These are phyloP conservation scores for Xylariaceae sp. DNA, from an alignment of 2,329 filamentous ascomycete genomes.

Conservation along the genomic window DNA sequence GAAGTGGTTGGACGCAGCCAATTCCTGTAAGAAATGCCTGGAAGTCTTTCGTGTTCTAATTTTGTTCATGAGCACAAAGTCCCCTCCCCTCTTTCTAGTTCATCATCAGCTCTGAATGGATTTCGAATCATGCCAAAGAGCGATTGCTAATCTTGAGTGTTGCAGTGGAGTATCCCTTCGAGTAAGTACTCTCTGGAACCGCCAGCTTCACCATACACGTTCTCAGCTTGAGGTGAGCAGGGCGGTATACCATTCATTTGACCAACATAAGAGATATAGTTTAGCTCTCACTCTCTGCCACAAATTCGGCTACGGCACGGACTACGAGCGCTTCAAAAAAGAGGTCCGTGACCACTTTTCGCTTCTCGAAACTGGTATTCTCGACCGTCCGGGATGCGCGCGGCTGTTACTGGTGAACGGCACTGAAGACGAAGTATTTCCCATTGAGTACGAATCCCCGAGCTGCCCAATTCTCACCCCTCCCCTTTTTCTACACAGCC, in stretches of 20 bases:
- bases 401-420: constrained; percentile 50
- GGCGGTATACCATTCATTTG: neutral
- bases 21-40: constrained; percentile 31
- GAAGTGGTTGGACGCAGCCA: constrained; percentile 48
- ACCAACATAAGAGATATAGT: constrained; percentile 14
- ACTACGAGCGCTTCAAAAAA: constrained; percentile 30
- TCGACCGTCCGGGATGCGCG: constrained; percentile 44
- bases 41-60: neutral
- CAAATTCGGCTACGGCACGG: constrained; percentile 26
- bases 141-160: neutral
- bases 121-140: neutral
- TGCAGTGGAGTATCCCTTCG: constrained; percentile 52
- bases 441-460: constrained; percentile 39
- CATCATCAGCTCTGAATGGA: neutral
- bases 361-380: constrained; percentile 48
- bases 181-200: constrained; percentile 30
- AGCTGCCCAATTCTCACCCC: neutral
- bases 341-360: constrained; percentile 43
- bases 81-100: neutral
- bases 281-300: constrained; percentile 28
- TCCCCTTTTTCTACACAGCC: too few species aligned
- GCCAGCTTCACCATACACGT: neutral
- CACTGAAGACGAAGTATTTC: constrained; percentile 55
- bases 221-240: neutral
- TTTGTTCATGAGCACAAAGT: neutral